Base-by-base conservation (phyloP, 192 early-diverging fungal genomes). In the Pilaira anomala region DNA sequence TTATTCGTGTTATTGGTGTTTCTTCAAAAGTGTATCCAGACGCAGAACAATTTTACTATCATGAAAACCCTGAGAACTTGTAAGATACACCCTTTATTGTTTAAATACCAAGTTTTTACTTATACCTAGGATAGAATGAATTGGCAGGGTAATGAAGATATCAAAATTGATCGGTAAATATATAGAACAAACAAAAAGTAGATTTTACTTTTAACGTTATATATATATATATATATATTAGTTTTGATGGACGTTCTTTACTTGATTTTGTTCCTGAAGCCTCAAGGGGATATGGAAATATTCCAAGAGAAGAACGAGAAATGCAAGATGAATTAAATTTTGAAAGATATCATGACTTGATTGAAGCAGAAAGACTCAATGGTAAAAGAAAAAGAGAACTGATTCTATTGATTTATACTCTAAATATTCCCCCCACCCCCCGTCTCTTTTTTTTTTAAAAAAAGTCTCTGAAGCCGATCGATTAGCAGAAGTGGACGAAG, bases 41-140 rank as follows among this genome's bases (percentile, higher is more conserved):
- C 62, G 81, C 77, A 8, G 75, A 82, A 42, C 79, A 81, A 28
- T 77, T 65, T 28, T 81, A 78, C 63, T 77, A 79, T 50, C 68
- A 83, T 54, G 81, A 83, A 62, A 83, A 81, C 44, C 22, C 72
- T 30, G 66, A 81, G 12, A 81, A 81, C 39, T 61, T 83, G 78
- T 77, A 73, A 46, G 61, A 44, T n/a, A n/a, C n/a, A n/a, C n/a
- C 14, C 18, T 7, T 14, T 9, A 36, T 36, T 9, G 11, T 36
- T 36, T 6, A 36, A 9, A 36, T 36, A 36, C 11, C 33, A n/a
- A n/a, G n/a, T n/a, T n/a, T n/a, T n/a, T n/a, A n/a, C n/a, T n/a
- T n/a, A 22, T 46, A 3, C 0, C n/a, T 19, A 14, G 58, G 0
- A 26, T 63, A 77, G 76, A 21, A 72, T 75, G 65, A 60, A 68